Evolutionary conservation across 306 rosid genomes (phyloP).

Genomic region (Malus fusca): DNA sequence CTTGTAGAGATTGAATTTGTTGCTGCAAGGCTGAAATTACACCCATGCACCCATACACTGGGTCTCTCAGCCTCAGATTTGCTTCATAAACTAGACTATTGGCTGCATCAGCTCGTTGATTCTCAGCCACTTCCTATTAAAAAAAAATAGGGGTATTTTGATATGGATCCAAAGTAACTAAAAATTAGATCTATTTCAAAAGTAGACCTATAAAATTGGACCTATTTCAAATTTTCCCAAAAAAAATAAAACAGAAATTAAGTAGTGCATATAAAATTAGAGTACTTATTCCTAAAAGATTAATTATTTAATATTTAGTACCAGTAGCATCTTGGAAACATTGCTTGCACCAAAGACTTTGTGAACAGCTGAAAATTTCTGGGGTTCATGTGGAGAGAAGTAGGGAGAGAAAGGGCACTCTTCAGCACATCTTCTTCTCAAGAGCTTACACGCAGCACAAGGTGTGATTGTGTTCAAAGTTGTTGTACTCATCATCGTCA

Average conservation of each 20-base stretch:
- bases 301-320: slow-evolving; percentile 7
- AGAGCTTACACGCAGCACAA: slow-evolving; percentile 92
- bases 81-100: slow-evolving; percentile 89
- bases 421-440: slow-evolving; percentile 89
- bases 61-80: slow-evolving; percentile 75
- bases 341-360: slow-evolving; percentile 95
- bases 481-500: slow-evolving; percentile 31
- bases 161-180: too few relatives aligned
- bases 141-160: background rate
- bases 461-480: slow-evolving; percentile 76
- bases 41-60: slow-evolving; percentile 91
- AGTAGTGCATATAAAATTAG: background rate
- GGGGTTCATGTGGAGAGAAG: slow-evolving; percentile 90
- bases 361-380: slow-evolving; percentile 81
- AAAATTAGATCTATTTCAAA: too few relatives aligned
- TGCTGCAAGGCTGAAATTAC: slow-evolving; percentile 76
- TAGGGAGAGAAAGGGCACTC: slow-evolving; percentile 93
- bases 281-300: background rate
- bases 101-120: slow-evolving; percentile 78
- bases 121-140: slow-evolving; percentile 72
- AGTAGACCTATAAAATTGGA: too few relatives aligned
- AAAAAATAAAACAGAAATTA: background rate
- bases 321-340: slow-evolving; percentile 88
- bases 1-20: slow-evolving; percentile 61
- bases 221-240: background rate